Percentiles rank a stretch among this genome's conserved stretches.
These are phyloP conservation scores for Zangia roseola DNA, from an alignment of 768 basidiomycete species.

Conservation along the genomic window DNA sequence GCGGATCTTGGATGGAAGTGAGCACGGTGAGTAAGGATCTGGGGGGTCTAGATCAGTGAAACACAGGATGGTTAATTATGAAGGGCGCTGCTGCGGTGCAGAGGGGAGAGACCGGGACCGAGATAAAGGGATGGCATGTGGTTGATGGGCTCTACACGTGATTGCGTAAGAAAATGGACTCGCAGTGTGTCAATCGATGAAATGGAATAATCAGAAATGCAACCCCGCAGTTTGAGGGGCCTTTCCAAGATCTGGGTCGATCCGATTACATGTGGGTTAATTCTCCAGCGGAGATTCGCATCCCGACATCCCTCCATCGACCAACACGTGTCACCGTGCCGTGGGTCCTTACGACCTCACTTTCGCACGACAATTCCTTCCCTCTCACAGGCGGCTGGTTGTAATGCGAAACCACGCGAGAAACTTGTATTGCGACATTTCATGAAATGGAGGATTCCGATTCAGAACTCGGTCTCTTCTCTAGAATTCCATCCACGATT, in stretches of 20 bases:
- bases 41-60: slow-evolving; percentile 12
- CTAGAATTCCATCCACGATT: slow-evolving; percentile 89
- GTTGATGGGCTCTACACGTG: slow-evolving; percentile 6
- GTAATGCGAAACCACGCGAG: slow-evolving; percentile 10
- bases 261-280: slow-evolving; percentile 22
- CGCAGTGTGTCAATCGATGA: slow-evolving; percentile 17
- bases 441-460: slow-evolving; percentile 23
- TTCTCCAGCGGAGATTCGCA: slow-evolving; percentile 26
- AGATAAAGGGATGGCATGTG: slow-evolving; percentile 15
- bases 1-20: slow-evolving; percentile 5
- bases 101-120: slow-evolving; percentile 24
- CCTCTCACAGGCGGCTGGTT: slow-evolving; percentile 12
- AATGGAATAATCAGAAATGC: slow-evolving; percentile 13
- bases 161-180: slow-evolving; percentile 21
- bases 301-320: slow-evolving; percentile 13
- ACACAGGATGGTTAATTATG: slow-evolving; percentile 11
- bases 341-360: slow-evolving; percentile 16
- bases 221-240: slow-evolving; percentile 34
- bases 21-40: slow-evolving; percentile 9
- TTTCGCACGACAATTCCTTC: slow-evolving; percentile 12
- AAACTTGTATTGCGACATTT: slow-evolving; percentile 16
- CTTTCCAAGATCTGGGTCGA: slow-evolving; percentile 18
- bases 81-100: slow-evolving; percentile 19
- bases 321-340: slow-evolving; percentile 19
- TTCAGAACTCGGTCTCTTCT: slow-evolving; percentile 66